Base-by-base conservation (phyloP, 192 early-diverging fungal species). In the Entomortierella lignicola region DNA sequence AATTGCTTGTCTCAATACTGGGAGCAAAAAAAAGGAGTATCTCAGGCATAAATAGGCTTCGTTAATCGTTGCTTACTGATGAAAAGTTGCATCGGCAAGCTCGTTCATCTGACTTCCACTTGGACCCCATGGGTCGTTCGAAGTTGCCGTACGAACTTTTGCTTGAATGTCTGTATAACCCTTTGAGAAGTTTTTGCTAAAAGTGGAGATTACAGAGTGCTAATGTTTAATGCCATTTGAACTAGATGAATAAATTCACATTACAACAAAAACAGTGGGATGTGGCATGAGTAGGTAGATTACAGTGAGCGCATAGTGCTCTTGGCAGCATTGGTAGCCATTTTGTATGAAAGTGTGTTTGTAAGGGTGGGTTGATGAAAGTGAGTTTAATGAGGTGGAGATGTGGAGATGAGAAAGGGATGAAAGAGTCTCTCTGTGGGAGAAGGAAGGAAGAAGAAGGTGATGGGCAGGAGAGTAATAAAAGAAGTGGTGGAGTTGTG, bases 81-180 rank as follows among this genome's bases (percentile, higher is more conserved):
- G 93, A 84, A 89, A 90, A 10, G 93, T 95, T 21, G 91, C 88
- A 74, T 91, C 85, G 25, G 95, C 93, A 72, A 99, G 95, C 59
- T 96, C 93, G 63, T 86, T 85, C 94, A 99, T 94, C 63, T 93
- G 82, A 1, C 85, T 63, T 17, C 88, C 89, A 17, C 92, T 89
- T n/a, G 96, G 94, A 11, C 89, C 91, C 80, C 91, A 89, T 57
- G 89, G 83, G 72, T 93, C 91, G 71, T 93, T 94, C 3, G 91
- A 93, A 6, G 93, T 94, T 13, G 92, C 93, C 55, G 89, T 83
- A 51, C 91, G 88, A 52, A 97, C 96, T 88, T 95, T 98, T 82
- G 91, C 91, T 82, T 98, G 95, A 29, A 95, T 91, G 71, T 97
- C 94, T 56, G 92, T 89, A 81, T 96, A 98, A 8, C 97, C 95